Conservation (phyloP, 768 basidiomycete genomes). For the Leucocoprinus birnbaumii region DNA sequence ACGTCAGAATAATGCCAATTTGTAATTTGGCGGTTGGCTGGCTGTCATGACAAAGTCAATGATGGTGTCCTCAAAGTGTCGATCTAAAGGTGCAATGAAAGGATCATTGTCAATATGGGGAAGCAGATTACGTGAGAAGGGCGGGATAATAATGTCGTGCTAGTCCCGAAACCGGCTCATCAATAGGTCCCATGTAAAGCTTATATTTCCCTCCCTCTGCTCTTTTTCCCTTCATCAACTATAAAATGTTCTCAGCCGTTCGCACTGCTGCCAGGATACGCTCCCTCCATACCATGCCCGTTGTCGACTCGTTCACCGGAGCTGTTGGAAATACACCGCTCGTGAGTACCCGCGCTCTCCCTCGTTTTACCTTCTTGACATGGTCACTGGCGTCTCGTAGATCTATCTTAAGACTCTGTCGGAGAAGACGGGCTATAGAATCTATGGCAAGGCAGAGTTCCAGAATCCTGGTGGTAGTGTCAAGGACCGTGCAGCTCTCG, state of each 20-base stretch:
- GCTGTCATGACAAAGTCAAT: not conserved
- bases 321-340: slow-evolving; percentile 94
- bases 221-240: slow-evolving; percentile 11
- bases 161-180: not conserved
- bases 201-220: not conserved
- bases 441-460: slow-evolving; percentile 96
- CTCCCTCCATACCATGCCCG: slow-evolving; percentile 32
- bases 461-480: slow-evolving; percentile 98
- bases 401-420: slow-evolving; percentile 82
- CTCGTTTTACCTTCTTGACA: not conserved
- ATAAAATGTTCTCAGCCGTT: slow-evolving; percentile 31
- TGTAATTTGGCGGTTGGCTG: no score
- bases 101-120: no score
- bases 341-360: slow-evolving; percentile 38
- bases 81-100: no score
- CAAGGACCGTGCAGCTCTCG: slow-evolving; percentile 95
- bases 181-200: not conserved
- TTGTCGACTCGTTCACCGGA: slow-evolving; percentile 78
- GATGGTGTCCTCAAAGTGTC: not conserved
- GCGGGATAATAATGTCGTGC: not conserved
- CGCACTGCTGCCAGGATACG: slow-evolving; percentile 26
- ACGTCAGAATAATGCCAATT: not conserved
- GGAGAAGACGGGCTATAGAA: slow-evolving; percentile 76
- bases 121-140: slow-evolving; percentile 1
- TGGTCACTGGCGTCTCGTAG: slow-evolving; percentile 33